Base-by-base conservation (phyloP, 2,329 filamentous ascomycete species). In the Sporothrix luriei region DNA sequence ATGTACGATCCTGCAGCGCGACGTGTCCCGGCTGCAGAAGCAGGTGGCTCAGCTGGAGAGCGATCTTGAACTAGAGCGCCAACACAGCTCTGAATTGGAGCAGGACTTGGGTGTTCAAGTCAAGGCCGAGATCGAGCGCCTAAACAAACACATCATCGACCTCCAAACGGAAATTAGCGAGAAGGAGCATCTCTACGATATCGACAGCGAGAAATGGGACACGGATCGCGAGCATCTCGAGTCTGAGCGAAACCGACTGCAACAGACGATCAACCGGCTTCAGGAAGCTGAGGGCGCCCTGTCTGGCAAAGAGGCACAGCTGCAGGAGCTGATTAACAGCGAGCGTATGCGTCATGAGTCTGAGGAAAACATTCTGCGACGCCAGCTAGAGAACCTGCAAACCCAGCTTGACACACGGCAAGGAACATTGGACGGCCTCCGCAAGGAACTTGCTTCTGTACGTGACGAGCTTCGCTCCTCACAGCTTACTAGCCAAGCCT, bases 341-440 rank as follows among this genome's bases (percentile, higher is more conserved):
- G 91, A 94, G 75, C 85, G 86, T 61, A 86, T 92, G 72, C 88
- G 91, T 29, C 89, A 95, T 75, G 84, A 85, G 72, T 87, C 85
- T 69, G 91, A 94, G 74, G 90, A 94, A 76, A 86, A 86, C 13
- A 80, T 89, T 9, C 81, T 97, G 66, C 87, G 83, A 72, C 84
- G 86, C n/a, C 91, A 95, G 77, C 87, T 97, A 66, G 86, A 90
- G 61, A 89, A 90, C 66, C 82, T 95, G 11, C 89, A 91, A 75
- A 85, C 88, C 62, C 91, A 93, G 70, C 83, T 95, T 14, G 85
- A 90, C 69, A 82, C 86, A 38, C 88, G 90, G 72, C 87, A 91
- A 75, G 81, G 84, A n/a, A 82, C 87, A 55, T 78, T 92, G 6
- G 90, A 90, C 21, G 85, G 87, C 65, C 82, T 91, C 33, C 86